These are phyloP conservation scores for Cyberlindnera petersonii DNA, from an alignment of 805 yeast species.

Conservation along the genomic window DNA sequence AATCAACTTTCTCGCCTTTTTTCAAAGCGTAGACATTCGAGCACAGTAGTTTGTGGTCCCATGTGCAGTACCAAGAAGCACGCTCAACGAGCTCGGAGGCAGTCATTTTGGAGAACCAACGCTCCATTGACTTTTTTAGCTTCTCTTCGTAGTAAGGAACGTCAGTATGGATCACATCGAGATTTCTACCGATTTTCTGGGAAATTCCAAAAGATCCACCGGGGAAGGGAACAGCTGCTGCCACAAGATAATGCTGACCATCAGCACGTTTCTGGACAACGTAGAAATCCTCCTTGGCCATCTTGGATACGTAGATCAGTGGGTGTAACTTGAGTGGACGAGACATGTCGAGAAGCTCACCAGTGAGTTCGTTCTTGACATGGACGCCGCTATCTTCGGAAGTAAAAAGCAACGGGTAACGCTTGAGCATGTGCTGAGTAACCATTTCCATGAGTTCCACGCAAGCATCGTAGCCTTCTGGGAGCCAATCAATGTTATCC, in stretches of 20 bases:
- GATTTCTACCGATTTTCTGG: slow-evolving; percentile 54
- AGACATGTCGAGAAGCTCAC: slow-evolving; percentile 57
- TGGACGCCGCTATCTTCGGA: slow-evolving; percentile 45
- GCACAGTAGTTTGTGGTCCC: slow-evolving; percentile 62
- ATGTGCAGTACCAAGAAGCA: slow-evolving; percentile 70
- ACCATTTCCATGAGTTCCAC: slow-evolving; percentile 62
- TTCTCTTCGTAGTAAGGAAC: slow-evolving; percentile 70
- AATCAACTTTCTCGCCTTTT: slow-evolving; percentile 42
- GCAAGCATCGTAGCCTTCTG: slow-evolving; percentile 59
- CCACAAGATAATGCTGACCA: slow-evolving; percentile 59
- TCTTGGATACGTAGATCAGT: slow-evolving; percentile 53
- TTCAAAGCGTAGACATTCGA: slow-evolving; percentile 52
- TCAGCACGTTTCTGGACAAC: slow-evolving; percentile 53
- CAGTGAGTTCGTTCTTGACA: slow-evolving; percentile 57
- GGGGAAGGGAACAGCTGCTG: slow-evolving; percentile 77
- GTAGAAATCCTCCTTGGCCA: slow-evolving; percentile 77
- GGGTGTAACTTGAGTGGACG: slow-evolving; percentile 62
- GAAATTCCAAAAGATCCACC: slow-evolving; percentile 70
- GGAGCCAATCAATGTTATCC: slow-evolving; percentile 61
- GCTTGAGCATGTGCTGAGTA: slow-evolving; percentile 50
- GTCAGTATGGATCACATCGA: slow-evolving; percentile 61
- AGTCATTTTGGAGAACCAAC: slow-evolving; percentile 63
- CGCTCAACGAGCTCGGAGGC: slow-evolving; percentile 64
- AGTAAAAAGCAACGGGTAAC: slow-evolving; percentile 64
- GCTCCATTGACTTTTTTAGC: slow-evolving; percentile 65